Evolutionary conservation across 192 early-diverging fungal genomes (phyloP).

Genomic region (Dissophora ornata): DNA sequence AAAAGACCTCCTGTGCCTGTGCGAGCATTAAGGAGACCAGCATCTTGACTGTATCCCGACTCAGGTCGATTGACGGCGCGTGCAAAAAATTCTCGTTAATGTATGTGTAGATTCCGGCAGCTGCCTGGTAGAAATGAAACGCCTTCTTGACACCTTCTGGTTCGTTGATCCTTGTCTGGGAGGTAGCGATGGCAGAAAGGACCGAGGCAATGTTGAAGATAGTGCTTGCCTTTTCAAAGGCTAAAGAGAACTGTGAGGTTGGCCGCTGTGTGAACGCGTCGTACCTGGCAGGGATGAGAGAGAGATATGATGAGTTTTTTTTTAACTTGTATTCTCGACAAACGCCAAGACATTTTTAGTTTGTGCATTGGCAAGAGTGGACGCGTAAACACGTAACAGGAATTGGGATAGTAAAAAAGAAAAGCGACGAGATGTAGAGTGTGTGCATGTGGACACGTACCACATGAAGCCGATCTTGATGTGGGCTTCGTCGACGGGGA

Average conservation of each 20-base stretch:
- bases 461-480: conserved; percentile 93
- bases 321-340: not conserved
- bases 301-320: not conserved
- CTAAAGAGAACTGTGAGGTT: conserved; percentile 91
- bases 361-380: no score
- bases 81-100: conserved; percentile 99
- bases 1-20: conserved; percentile 94
- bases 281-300: conserved; percentile 51
- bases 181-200: conserved; percentile 77
- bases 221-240: conserved; percentile 96
- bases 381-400: no score
- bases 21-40: conserved; percentile 89
- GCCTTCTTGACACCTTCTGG: conserved; percentile 81
- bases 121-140: conserved; percentile 91
- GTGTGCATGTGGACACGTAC: conserved; percentile 62
- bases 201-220: conserved; percentile 95
- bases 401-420: no score
- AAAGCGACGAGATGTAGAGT: no score
- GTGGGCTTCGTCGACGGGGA: conserved; percentile 92
- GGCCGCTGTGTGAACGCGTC: conserved; percentile 88
- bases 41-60: conserved; percentile 89
- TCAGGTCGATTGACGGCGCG: conserved; percentile 92
- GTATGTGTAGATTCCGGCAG: conserved; percentile 93
- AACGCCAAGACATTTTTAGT: conserved; percentile 46
- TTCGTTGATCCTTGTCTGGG: conserved; percentile 77